These are phyloP conservation scores for Paspalum vaginatum DNA, from an alignment of 176 grass and related monocot genomes.

Conservation along the genomic window DNA sequence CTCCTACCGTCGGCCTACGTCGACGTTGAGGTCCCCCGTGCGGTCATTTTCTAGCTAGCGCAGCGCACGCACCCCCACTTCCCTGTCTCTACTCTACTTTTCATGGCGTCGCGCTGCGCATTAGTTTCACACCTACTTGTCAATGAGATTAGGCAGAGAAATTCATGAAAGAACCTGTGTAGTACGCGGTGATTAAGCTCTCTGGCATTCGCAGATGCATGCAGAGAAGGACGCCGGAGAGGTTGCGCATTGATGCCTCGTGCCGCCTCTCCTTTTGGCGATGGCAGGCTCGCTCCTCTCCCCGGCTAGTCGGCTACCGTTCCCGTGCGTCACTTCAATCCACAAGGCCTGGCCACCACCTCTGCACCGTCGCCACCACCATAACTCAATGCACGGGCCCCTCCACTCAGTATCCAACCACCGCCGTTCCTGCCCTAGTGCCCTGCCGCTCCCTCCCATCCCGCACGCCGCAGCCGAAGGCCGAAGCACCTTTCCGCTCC, in stretches of 20 bases:
- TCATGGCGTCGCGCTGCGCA: not conserved
- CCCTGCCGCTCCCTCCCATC: not conserved
- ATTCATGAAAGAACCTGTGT: constrained; percentile 6
- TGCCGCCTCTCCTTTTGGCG: constrained; percentile 21
- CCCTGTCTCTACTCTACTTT: not conserved
- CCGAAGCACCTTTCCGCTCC: constrained; percentile 1
- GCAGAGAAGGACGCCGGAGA: not conserved
- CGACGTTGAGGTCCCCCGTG: not conserved
- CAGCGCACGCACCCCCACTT: too few species aligned
- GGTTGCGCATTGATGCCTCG: constrained; percentile 45
- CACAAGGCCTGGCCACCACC: not conserved
- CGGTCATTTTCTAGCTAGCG: not conserved
- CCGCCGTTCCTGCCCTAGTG: not conserved
- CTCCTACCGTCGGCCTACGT: not conserved
- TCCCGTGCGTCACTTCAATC: constrained; percentile 33
- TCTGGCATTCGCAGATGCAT: too few species aligned
- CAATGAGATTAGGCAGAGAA: not conserved
- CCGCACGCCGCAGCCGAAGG: not conserved
- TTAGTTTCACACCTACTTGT: not conserved
- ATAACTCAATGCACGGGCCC: constrained; percentile 43
- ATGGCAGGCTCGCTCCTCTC: not conserved
- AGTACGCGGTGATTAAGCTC: too few species aligned
- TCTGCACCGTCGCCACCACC: constrained; percentile 30
- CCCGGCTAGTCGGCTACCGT: not conserved
- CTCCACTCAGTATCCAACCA: constrained; percentile 7